phyloP scores from a whole-genome alignment of 2,329 filamentous ascomycete species.

The Apiospora koreana region DNA sequence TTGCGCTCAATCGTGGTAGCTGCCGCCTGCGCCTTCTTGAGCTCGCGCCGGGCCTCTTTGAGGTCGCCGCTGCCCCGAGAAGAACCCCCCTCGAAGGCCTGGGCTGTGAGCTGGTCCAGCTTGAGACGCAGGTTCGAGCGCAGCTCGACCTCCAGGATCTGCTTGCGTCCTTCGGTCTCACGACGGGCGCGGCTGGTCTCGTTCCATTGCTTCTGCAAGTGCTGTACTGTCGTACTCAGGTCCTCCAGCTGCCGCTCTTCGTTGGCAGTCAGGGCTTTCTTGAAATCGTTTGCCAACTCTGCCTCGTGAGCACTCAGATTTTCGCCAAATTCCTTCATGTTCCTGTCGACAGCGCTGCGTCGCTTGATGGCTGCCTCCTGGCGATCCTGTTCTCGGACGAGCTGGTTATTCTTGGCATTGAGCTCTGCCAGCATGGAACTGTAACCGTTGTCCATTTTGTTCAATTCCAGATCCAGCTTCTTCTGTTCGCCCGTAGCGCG shows the following conservation, averaged over 20 bases:
- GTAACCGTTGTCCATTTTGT: constrained; percentile 79
- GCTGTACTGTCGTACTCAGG: constrained; percentile 68
- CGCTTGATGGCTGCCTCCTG: constrained; percentile 68
- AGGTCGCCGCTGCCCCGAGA: constrained; percentile 67
- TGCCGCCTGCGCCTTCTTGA: constrained; percentile 73
- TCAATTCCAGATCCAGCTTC: constrained; percentile 76
- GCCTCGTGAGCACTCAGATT: constrained; percentile 76
- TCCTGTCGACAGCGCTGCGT: constrained; percentile 70
- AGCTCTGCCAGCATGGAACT: constrained; percentile 78
- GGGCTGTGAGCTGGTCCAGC: constrained; percentile 80
- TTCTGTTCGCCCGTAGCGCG: constrained; percentile 80
- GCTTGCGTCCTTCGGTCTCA: constrained; percentile 79
- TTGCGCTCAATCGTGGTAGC: constrained; percentile 68
- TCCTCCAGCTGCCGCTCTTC: constrained; percentile 81
- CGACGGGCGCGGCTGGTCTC: constrained; percentile 72
- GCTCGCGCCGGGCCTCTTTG: constrained; percentile 77
- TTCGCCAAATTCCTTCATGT: constrained; percentile 74
- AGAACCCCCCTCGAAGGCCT: constrained; percentile 67
- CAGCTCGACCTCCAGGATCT: constrained; percentile 81
- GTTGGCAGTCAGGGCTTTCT: constrained; percentile 79
- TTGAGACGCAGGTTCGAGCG: constrained; percentile 86
- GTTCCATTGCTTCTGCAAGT: constrained; percentile 75
- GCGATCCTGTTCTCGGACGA: constrained; percentile 72
- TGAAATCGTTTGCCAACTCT: constrained; percentile 85
- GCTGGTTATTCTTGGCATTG: constrained; percentile 70